phyloP scores from a whole-genome alignment of 805 yeast species.

The Limtongozyma cylindracea region DNA sequence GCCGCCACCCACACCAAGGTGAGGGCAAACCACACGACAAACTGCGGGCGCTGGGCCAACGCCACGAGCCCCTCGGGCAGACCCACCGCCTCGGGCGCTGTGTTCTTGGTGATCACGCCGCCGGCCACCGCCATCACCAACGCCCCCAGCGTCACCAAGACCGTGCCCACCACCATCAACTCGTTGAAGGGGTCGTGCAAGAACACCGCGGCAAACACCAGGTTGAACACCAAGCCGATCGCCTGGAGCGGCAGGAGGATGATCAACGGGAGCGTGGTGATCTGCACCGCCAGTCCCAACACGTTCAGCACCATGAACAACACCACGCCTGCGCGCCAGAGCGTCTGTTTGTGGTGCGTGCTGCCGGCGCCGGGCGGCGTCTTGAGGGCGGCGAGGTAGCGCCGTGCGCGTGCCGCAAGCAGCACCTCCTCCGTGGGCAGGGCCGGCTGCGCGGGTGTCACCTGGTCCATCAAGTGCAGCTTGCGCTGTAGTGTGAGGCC shows the following conservation, averaged over 20 bases:
- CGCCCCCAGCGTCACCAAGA: slow-evolving; percentile 49
- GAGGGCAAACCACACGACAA: slow-evolving; percentile 28
- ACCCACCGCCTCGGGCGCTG: slow-evolving; percentile 10
- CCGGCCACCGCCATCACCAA: slow-evolving; percentile 57
- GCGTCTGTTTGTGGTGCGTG: slow-evolving; percentile 16
- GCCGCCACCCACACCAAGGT: slow-evolving; percentile 8
- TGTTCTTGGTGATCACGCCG: slow-evolving; percentile 7
- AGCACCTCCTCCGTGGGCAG: too few species aligned
- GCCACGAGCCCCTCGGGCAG: slow-evolving; percentile 7
- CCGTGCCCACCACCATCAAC: slow-evolving; percentile 35
- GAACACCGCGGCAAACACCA: slow-evolving; percentile 37
- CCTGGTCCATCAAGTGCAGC: slow-evolving; percentile 22
- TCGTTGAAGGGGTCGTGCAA: slow-evolving; percentile 42
- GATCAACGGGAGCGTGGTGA: slow-evolving; percentile 62
- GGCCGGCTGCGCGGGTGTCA: too few species aligned
- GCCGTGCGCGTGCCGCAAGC: too few species aligned
- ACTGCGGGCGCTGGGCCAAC: slow-evolving; percentile 6
- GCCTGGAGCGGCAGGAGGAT: slow-evolving; percentile 68
- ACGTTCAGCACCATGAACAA: slow-evolving; percentile 52
- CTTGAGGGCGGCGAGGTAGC: too few species aligned
- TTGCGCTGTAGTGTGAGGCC: slow-evolving; percentile 69
- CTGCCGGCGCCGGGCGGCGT: too few species aligned
- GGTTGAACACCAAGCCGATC: slow-evolving; percentile 70
- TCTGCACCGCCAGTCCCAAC: slow-evolving; percentile 62
- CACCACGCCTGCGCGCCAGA: slow-evolving; percentile 57